Evolutionary conservation across 2,329 filamentous ascomycete genomes (phyloP).

Genomic region (Harringtonia lauricola): DNA sequence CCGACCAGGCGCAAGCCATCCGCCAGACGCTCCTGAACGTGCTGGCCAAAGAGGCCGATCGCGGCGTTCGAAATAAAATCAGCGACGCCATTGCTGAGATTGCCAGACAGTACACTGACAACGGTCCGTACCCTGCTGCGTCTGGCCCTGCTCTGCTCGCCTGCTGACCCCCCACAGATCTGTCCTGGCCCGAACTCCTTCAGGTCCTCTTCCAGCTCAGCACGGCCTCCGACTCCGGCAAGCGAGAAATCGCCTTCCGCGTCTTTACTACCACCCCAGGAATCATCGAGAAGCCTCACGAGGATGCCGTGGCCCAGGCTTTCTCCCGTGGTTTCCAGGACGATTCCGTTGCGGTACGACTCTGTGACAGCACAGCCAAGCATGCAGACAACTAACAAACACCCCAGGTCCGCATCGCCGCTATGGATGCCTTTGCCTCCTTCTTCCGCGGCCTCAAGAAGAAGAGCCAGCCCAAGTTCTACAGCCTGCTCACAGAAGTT

Average conservation of each 20-base stretch:
- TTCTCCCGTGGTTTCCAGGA: conserved; percentile 92
- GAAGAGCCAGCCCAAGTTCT: conserved; percentile 83
- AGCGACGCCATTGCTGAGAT: conserved; percentile 96
- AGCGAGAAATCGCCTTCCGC: conserved; percentile 86
- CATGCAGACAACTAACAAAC: neutral
- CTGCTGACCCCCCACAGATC: conserved; percentile 45
- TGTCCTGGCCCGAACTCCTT: conserved; percentile 84
- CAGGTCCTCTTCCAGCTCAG: conserved; percentile 80
- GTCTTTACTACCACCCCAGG: conserved; percentile 92
- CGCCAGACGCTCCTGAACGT: conserved; percentile 73
- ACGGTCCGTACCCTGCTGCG: conserved; percentile 46
- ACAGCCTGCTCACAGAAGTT: conserved; percentile 74
- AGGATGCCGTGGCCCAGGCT: conserved; percentile 76
- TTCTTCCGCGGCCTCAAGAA: conserved; percentile 90
- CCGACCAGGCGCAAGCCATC: conserved; percentile 66
- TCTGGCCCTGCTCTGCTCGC: neutral
- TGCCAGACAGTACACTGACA: conserved; percentile 88
- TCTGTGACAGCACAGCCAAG: conserved; percentile 10
- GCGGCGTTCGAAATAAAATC: conserved; percentile 81
- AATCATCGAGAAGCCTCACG: conserved; percentile 92
- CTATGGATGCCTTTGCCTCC: conserved; percentile 92
- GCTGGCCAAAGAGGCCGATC: conserved; percentile 60
- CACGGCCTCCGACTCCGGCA: conserved; percentile 69
- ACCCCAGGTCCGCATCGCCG: conserved; percentile 78
- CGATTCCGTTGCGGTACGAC: conserved; percentile 60